Conservation (phyloP, 2,329 filamentous ascomycete species). For the Grosmannia clavigera region DNA sequence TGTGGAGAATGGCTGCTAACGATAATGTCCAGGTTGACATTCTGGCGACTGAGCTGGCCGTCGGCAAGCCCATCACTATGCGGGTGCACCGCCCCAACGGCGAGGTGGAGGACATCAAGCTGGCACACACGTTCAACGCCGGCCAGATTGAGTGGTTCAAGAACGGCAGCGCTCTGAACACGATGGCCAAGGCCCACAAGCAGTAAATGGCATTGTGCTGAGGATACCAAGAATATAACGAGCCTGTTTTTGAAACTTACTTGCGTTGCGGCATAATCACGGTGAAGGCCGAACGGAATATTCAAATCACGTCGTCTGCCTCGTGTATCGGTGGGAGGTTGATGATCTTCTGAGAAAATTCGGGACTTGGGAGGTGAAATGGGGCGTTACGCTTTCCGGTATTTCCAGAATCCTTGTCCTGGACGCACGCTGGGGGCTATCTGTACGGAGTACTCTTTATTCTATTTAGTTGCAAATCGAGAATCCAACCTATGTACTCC, state of each 20-base stretch:
- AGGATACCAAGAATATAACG: background rate
- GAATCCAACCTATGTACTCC: background rate
- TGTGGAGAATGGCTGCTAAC: background rate
- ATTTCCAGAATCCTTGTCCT: background rate
- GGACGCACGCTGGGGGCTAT: background rate
- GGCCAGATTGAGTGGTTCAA: conserved; percentile 98
- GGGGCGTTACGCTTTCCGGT: conserved; percentile 1
- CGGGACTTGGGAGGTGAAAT: background rate
- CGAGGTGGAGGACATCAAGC: conserved; percentile 64
- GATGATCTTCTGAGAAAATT: background rate
- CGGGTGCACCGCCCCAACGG: conserved; percentile 85
- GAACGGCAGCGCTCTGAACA: conserved; percentile 95
- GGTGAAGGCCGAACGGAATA: background rate
- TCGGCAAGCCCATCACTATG: conserved; percentile 88
- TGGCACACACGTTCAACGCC: conserved; percentile 96
- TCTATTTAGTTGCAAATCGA: background rate
- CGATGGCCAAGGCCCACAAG: conserved; percentile 65
- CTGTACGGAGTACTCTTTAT: background rate
- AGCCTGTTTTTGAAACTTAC: background rate
- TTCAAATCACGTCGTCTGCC: background rate
- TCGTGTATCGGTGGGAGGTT: too few relatives aligned
- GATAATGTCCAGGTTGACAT: conserved; percentile 51
- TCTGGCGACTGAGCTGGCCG: conserved; percentile 74
- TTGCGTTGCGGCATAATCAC: background rate
- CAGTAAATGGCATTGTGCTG: background rate